Evolutionary conservation across 441 rosid genomes (phyloP).

Genomic region (Theobroma grandiflorum): DNA sequence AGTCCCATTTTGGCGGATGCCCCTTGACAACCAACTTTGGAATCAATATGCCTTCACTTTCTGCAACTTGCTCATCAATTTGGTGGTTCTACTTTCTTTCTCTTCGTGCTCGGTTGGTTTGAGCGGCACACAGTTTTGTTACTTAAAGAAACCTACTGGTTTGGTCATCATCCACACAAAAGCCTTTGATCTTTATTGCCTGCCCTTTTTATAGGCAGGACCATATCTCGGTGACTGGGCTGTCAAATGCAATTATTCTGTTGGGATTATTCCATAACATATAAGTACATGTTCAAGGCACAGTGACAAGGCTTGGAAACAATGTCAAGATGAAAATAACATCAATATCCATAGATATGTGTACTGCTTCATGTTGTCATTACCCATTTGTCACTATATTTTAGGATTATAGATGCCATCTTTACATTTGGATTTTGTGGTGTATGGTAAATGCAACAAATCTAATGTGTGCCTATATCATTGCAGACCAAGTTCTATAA

Average conservation of each 20-base stretch:
- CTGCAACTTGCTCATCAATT: slow-evolving; percentile 16
- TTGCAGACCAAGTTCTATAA: slow-evolving; percentile 67
- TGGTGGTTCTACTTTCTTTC: slow-evolving; percentile 20
- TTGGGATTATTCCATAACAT: too few relatives aligned
- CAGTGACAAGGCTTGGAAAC: too few relatives aligned
- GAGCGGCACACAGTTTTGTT: slow-evolving; percentile 67
- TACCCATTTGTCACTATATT: too few relatives aligned
- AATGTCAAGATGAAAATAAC: too few relatives aligned
- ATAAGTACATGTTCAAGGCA: too few relatives aligned
- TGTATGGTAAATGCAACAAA: not conserved
- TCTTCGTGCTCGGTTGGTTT: slow-evolving; percentile 47
- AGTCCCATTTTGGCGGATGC: not conserved
- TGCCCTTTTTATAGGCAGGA: slow-evolving; percentile 16
- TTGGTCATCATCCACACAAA: slow-evolving; percentile 74
- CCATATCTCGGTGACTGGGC: too few relatives aligned
- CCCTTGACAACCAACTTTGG: not conserved
- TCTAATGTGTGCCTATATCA: not conserved
- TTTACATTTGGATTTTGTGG: not conserved
- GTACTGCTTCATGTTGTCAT: not conserved
- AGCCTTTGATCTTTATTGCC: slow-evolving; percentile 56
- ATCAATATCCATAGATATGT: not conserved
- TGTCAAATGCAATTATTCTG: slow-evolving; percentile 41
- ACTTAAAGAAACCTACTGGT: slow-evolving; percentile 83
- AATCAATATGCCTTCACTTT: too few relatives aligned
- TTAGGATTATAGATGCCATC: not conserved